Conservation (phyloP, 1,139 yeast genomes). For the Kurtzmaniella natalensis region DNA sequence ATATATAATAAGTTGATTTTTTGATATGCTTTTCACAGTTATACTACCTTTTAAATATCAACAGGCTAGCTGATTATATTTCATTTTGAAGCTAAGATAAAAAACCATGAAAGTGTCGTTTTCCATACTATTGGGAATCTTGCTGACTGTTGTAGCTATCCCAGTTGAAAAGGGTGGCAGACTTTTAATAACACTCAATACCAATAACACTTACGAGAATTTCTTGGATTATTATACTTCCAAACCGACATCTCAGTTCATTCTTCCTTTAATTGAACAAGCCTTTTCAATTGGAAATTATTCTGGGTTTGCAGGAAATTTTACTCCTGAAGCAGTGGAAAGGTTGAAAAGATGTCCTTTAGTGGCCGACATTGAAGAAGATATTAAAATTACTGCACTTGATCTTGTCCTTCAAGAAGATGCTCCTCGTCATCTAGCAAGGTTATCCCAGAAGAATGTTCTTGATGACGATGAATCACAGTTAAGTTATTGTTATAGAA, state of each 20-base stretch:
- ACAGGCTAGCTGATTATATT: too few species aligned
- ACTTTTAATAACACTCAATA: conserved; percentile 24
- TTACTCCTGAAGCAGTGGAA: conserved; percentile 44
- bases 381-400: conserved; percentile 47
- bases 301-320: conserved; percentile 60
- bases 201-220: conserved; percentile 30
- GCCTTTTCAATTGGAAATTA: conserved; percentile 58
- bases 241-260: conserved; percentile 27
- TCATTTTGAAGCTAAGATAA: too few species aligned
- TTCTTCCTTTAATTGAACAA: conserved; percentile 41
- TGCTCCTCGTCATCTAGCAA: conserved; percentile 68
- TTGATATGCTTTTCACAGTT: too few species aligned
- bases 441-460: conserved; percentile 50
- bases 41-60: too few species aligned
- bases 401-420: conserved; percentile 28
- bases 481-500: conserved; percentile 26
- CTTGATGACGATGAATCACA: conserved; percentile 15
- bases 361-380: conserved; percentile 59
- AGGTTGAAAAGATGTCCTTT: conserved; percentile 44
- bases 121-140: too few species aligned
- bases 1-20: too few species aligned
- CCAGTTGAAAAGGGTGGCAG: conserved; percentile 1
- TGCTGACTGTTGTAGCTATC: too few species aligned
- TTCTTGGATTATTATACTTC: conserved; percentile 35
- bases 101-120: too few species aligned